Conservation (phyloP, 352 stramenopile genomes). For the Ophiocytium majus region DNA sequence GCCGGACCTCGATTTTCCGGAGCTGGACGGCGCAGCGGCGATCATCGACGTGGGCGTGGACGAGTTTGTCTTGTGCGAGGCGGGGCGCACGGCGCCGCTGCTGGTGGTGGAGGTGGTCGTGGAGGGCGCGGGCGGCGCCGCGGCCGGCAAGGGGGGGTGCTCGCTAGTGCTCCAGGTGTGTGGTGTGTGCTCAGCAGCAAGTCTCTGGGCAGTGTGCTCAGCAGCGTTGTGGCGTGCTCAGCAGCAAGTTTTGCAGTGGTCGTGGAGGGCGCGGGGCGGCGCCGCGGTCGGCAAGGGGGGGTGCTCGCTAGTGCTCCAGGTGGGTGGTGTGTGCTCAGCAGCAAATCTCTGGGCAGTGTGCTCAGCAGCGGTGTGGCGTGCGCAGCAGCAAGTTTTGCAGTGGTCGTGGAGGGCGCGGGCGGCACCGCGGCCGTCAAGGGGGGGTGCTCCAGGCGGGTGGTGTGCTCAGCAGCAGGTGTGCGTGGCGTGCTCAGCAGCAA, state of each 20-base stretch:
- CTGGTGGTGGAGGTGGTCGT: constrained; percentile 20
- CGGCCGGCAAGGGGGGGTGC: neutral
- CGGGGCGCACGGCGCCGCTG: neutral
- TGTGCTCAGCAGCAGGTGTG: too few species aligned
- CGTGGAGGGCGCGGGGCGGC: neutral
- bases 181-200: too few species aligned
- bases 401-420: neutral
- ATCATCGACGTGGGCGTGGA: constrained; percentile 55
- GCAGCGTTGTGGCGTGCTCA: neutral
- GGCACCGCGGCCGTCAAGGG: neutral
- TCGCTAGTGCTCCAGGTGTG: neutral
- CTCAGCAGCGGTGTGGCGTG: neutral
- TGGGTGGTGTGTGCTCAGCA: neutral
- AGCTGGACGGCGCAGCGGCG: constrained; percentile 44
- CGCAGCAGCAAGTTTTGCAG: neutral
- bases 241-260: neutral
- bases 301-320: neutral
- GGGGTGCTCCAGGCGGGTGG: neutral
- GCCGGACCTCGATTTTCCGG: constrained; percentile 52
- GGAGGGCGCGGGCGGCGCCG: neutral
- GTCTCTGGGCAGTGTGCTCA: neutral
- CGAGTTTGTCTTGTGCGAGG: constrained; percentile 50
- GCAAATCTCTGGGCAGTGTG: too few species aligned
- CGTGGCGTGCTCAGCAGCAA: neutral
- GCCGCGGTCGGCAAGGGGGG: neutral